A percentile compares a stretch with the other conserved stretches of the same genome.
Evolutionary conservation across 2,329 filamentous ascomycete species (phyloP).

Genomic region (Monascus ruber): DNA sequence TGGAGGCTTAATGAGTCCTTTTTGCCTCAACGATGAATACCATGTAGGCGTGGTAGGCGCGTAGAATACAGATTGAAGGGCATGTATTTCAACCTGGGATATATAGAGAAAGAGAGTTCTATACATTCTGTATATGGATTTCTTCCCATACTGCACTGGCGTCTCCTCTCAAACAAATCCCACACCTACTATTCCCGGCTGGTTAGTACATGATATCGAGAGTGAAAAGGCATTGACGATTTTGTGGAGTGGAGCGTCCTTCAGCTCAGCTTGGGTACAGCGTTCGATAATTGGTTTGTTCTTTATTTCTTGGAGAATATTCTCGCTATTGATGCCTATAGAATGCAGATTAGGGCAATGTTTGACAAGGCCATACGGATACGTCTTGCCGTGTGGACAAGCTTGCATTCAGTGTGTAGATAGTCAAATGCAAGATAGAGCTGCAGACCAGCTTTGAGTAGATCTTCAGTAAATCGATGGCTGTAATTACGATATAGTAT

Average conservation of each 20-base stretch:
- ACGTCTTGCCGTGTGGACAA: conserved; percentile 34
- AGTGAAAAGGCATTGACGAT: conserved; percentile 9
- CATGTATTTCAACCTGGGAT: too few species aligned
- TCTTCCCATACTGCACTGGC: conserved; percentile 2
- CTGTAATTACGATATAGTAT: conserved; percentile 26
- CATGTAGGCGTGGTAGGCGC: too few species aligned
- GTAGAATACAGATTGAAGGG: too few species aligned
- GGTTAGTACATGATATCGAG: conserved; percentile 1
- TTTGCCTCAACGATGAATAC: too few species aligned
- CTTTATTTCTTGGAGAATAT: conserved; percentile 28
- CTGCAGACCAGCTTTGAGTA: conserved; percentile 29
- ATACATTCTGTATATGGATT: too few species aligned
- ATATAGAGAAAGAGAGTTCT: too few species aligned
- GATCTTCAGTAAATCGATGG: conserved; percentile 25
- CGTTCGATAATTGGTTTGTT: conserved; percentile 23
- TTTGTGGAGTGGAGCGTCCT: conserved; percentile 28
- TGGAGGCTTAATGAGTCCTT: too few species aligned
- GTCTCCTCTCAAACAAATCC: conserved; percentile 37
- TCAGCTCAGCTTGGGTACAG: conserved; percentile 24
- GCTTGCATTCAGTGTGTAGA: conserved; percentile 31
- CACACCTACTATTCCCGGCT: conserved; percentile 26
- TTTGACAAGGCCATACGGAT: background rate
- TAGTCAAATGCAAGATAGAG: conserved; percentile 32
- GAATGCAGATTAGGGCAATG: background rate
- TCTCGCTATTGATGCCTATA: conserved; percentile 34